Evolutionary conservation across 441 rosid genomes (phyloP).

Genomic region (Gossypium trilobum): DNA sequence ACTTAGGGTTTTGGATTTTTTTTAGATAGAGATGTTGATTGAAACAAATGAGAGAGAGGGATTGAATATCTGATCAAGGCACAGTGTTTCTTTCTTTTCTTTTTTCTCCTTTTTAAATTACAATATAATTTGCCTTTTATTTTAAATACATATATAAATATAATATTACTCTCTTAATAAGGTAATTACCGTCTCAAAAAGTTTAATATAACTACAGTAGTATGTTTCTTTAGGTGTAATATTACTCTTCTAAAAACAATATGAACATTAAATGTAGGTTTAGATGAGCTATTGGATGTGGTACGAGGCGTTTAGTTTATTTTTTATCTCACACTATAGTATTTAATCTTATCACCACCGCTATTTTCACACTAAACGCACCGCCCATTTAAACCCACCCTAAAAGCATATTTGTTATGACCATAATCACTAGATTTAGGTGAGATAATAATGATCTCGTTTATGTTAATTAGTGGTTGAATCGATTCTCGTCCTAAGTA

Average conservation of each 20-base stretch:
- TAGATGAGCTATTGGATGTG: rapidly evolving
- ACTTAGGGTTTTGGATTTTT: conserved; percentile 13
- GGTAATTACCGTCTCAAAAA: too few species aligned
- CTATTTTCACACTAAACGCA: too few species aligned
- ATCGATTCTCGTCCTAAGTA: too few species aligned
- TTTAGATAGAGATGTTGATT: not conserved
- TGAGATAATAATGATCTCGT: too few species aligned
- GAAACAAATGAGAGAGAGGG: not conserved
- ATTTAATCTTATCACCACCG: rapidly evolving
- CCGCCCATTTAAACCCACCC: rapidly evolving
- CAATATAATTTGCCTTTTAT: not conserved
- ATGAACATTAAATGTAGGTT: too few species aligned
- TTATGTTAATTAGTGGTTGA: too few species aligned
- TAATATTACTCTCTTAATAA: too few species aligned
- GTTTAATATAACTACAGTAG: not conserved
- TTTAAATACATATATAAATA: not conserved
- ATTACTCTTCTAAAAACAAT: too few species aligned
- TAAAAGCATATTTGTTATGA: too few species aligned
- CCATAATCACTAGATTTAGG: too few species aligned
- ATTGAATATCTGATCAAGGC: not conserved
- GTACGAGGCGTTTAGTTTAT: rapidly evolving
- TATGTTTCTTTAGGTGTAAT: not conserved
- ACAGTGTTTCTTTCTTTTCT: not conserved
- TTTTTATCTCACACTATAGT: too few species aligned
- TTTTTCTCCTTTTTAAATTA: not conserved